Evolutionary conservation across 2,329 filamentous ascomycete species (phyloP).

Genomic region (Mycosphaerella sp.): DNA sequence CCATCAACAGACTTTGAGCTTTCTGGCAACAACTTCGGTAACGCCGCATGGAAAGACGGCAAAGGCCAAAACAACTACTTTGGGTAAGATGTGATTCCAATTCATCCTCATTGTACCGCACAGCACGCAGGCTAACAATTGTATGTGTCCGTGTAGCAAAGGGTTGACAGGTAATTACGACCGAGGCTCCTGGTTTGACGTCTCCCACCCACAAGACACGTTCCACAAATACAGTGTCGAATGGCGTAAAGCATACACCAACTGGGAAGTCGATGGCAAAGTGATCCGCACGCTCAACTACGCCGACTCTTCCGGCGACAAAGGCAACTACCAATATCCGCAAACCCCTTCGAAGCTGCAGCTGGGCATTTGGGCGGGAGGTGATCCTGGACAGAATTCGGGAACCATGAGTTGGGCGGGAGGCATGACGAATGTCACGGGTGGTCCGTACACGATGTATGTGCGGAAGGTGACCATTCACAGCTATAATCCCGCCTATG

Average conservation of each 20-base stretch:
- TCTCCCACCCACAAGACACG: constrained; percentile 39
- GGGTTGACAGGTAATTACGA: constrained; percentile 50
- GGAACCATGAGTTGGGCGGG: constrained; percentile 15
- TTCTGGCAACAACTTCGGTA: constrained; percentile 28
- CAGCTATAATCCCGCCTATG: constrained; percentile 3
- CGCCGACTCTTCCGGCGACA: constrained; percentile 6
- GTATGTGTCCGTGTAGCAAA: constrained; percentile 30
- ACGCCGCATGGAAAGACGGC: not conserved
- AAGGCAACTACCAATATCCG: constrained; percentile 18
- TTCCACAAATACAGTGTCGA: constrained; percentile 62
- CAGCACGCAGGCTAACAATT: too few relatives aligned
- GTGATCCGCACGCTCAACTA: constrained; percentile 42
- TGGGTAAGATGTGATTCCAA: constrained; percentile 26
- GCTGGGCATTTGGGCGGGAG: constrained; percentile 16
- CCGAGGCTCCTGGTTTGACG: constrained; percentile 33
- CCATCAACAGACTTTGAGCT: constrained; percentile 42
- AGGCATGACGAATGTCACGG: constrained; percentile 11
- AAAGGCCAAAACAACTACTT: constrained; percentile 50
- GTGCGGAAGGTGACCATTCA: constrained; percentile 11
- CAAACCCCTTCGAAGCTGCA: constrained; percentile 21
- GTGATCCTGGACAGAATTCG: constrained; percentile 6
- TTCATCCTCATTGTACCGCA: too few relatives aligned
- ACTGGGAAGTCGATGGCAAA: constrained; percentile 56
- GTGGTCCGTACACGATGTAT: constrained; percentile 14
- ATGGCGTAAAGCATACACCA: constrained; percentile 60